phyloP scores from a whole-genome alignment of 2,329 filamentous ascomycete genomes.

The Sarocladium strictum region DNA sequence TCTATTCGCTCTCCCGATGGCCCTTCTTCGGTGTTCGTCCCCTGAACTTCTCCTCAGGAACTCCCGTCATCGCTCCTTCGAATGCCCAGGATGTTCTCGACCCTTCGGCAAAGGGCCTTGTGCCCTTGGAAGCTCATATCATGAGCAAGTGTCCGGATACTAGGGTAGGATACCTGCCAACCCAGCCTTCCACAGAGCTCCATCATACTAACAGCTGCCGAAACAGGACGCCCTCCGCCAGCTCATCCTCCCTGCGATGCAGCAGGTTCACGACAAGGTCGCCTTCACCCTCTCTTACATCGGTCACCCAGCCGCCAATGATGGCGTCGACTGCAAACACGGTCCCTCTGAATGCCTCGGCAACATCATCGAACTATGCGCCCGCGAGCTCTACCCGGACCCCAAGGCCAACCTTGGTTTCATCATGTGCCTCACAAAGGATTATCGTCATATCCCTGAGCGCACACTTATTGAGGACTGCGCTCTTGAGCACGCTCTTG shows the following conservation, averaged over 20 bases:
- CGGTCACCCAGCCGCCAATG: constrained; percentile 70
- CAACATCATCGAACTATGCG: constrained; percentile 92
- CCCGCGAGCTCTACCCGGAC: constrained; percentile 72
- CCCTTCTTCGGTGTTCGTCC: neutral
- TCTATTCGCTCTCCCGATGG: constrained; percentile 8
- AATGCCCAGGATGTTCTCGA: neutral
- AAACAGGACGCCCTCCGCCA: constrained; percentile 66
- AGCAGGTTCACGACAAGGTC: constrained; percentile 72
- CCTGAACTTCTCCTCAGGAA: constrained; percentile 9
- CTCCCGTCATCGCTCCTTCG: constrained; percentile 8
- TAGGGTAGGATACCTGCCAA: constrained; percentile 35
- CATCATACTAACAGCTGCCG: neutral
- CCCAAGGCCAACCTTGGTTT: constrained; percentile 89
- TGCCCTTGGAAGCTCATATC: constrained; percentile 88
- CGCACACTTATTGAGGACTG: constrained; percentile 77
- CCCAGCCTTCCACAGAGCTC: neutral
- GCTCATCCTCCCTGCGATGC: constrained; percentile 82
- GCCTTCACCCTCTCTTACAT: constrained; percentile 91
- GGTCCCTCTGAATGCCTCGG: constrained; percentile 86
- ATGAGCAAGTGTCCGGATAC: constrained; percentile 98
- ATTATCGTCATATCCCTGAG: constrained; percentile 73
- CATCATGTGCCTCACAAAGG: constrained; percentile 76
- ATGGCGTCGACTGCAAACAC: constrained; percentile 83
- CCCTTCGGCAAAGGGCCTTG: constrained; percentile 26
- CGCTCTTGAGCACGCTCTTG: constrained; percentile 83